These are phyloP conservation scores for Volvox carteri DNA, from an alignment of 163 green algal species.

Conservation along the genomic window DNA sequence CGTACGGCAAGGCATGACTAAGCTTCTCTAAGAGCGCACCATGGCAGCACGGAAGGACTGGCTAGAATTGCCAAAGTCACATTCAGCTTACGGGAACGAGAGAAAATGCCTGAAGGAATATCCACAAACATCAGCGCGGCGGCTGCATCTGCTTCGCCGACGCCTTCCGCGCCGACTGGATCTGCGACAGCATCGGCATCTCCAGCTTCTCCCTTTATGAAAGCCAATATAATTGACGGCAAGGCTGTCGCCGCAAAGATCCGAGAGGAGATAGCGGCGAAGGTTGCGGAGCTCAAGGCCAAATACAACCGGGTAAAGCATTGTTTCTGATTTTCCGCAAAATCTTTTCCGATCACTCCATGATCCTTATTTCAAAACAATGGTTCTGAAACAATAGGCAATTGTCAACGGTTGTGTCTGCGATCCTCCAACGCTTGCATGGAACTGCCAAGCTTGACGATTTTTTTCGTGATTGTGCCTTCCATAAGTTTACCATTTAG, in stretches of 20 bases:
- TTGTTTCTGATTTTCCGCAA: background rate
- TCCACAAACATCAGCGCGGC: background rate
- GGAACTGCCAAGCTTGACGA: background rate
- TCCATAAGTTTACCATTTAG: too few species aligned
- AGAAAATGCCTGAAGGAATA: background rate
- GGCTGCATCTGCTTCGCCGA: background rate
- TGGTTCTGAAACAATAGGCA: background rate
- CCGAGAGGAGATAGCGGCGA: conserved; percentile 83
- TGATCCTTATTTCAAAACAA: too few species aligned
- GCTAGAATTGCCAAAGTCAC: too few species aligned
- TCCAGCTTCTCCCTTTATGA: conserved; percentile 57
- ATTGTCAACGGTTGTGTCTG: background rate
- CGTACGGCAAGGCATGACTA: too few species aligned
- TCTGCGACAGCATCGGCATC: background rate
- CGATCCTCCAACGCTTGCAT: conserved; percentile 7
- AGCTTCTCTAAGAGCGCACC: too few species aligned
- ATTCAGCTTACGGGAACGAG: too few species aligned
- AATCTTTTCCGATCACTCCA: too few species aligned
- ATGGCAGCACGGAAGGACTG: too few species aligned
- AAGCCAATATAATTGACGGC: conserved; percentile 88
- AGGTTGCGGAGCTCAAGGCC: conserved; percentile 81
- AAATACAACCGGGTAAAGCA: conserved; percentile 76
- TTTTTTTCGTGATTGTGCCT: too few species aligned
- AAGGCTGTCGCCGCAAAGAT: conserved; percentile 91
- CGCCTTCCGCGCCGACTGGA: background rate